Base-by-base conservation (phyloP, 139 green algal genomes). In the Nannochloris sp. region DNA sequence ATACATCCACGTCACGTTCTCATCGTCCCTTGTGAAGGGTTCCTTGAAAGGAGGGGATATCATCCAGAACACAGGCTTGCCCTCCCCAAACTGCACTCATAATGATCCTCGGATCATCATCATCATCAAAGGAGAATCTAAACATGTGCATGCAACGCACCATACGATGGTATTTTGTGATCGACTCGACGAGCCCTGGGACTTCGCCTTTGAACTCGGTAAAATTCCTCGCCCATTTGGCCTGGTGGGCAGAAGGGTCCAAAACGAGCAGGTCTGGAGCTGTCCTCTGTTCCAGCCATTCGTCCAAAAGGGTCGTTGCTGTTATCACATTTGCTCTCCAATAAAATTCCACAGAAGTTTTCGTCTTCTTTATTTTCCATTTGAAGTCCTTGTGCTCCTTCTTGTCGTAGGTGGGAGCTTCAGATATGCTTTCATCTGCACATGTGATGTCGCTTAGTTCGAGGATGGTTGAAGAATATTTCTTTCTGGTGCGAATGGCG, bases 171-270 rank as follows among this genome's bases (percentile, higher is more conserved):
- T 53, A 53, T 53, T 21, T 53, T 25, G 15, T 53, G 8, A 53
- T 21, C 18, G 46, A 19, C 16, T 53, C n/a, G 18, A 53, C 46
- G 10, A 53, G 46, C 46, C 46, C 46, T 25, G 46, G 46, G 46
- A 53, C 46, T 21, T 53, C 46, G 3, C 46, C n/a, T 24, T 53
- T 53, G n/a, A 53, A 53, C n/a, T 53, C 46, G 18, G 46, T 53
- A 12, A 53, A 53, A 53, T 53, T 53, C n/a, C 46, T 53, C 7
- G 46, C 46, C 46, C 46, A 53, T 53, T 53, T 53, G n/a, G 46
- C 46, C n/a, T 53, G 46, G 46, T 53, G 46, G 18, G 46, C 46
- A 53, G 46, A 53, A 19, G 46, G 46, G n/a, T 53, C n/a, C 11
- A 53, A 25, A 6, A 53, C 46, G 11, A 53, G 46, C 16, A 53